Evolutionary conservation across 768 basidiomycete genomes (phyloP), one percentile per base, ranked within the genome.

Genomic region (Tricholoma furcatifolium): DNA sequence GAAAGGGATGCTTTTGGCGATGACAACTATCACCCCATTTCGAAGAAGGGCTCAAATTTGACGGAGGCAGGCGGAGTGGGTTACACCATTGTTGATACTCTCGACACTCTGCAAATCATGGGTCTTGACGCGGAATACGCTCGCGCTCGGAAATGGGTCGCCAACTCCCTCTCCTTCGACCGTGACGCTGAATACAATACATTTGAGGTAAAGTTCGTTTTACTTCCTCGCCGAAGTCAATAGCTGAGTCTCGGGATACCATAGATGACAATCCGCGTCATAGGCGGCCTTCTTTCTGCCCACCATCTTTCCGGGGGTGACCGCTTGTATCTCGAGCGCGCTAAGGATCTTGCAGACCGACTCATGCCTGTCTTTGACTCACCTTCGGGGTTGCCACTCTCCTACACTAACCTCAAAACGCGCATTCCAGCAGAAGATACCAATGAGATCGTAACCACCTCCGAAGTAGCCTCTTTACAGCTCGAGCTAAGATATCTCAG

Each of bases 11-110:
- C 94, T 6, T 95, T 93, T 84, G 95, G 95, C 3, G 77, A 78
- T 47, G 94, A 98, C 71, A 92, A 96, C 64, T 97, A 93, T 62
- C 91, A 95, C 62, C 94, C 96, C 0, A 76, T 98, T 21, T 78
- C 80, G 31, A 79, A 78, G 53, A 73, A 67, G 15, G 95, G 96
- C 1, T 78, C 83, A 7, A 94, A 98, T 64, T 75, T 98, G 23
- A 87, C 88, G 0, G 63, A 71, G 1, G 82, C 81, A 1, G 92
- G 91, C 14, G 87, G 90, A 8, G 87, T 97, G 43, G 94, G 94
- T 31, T 95, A 93, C 65, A 91, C 85, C n/a, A 84, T 98, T 41
- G 78, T 88, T 47, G 95, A 97, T 61, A 82, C 91, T 0, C 78
- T 98, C 4, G 95, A 98, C 70, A 88, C 91, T 11, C 84, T 98